Evolutionary conservation across 2,329 filamentous ascomycete genomes (phyloP), one percentile per base, ranked within the genome.

Genomic region (Teratosphaeria zuluensis): DNA sequence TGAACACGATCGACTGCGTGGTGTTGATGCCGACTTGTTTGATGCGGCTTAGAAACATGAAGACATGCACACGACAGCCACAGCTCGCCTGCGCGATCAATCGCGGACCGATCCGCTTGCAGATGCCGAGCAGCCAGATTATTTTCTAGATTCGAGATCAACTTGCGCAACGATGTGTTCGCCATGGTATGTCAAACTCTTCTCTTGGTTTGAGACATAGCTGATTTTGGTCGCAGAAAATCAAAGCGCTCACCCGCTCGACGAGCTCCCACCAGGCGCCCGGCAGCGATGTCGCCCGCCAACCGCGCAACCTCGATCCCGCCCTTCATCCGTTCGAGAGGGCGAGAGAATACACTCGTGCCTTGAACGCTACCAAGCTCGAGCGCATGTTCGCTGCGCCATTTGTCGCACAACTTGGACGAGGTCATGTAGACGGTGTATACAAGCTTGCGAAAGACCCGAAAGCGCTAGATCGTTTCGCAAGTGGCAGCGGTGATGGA

Each of bases 301-400:
- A 83, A 66, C 84, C 85, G 60, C 82, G 85, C 64, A 89, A 89
- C 74, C 73, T 95, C 68, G 89, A 95, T 76, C 88, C 92, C 31
- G 86, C 89, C 51, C 82, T 92, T 60, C 91, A 96, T 75, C 92
- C 90, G 1, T 96, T 96, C 75, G 91, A 95, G 75, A 82, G 90
- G 69, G 92, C 92, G 53, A 81, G 91, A 73, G 92, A 96, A 77
- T 92, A 91, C 71, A 90, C 86, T 14, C 77, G 86, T 66, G 86
- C 87, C 11, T 78, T 89, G 61, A 89, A 90, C 83, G 92, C 92
- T 30, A 90, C 91, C 59, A 96, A 96, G 74, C 77, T 96, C 62
- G 90, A 96, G 76, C 88, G 92, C 66, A 92, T 96, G 88, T 95
- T 95, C 74, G 87, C 87, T 32, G 81, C 86, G 56, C 89, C 89